Conservation (phyloP, 2,329 filamentous ascomycete species). For the Cytospora piceae region DNA sequence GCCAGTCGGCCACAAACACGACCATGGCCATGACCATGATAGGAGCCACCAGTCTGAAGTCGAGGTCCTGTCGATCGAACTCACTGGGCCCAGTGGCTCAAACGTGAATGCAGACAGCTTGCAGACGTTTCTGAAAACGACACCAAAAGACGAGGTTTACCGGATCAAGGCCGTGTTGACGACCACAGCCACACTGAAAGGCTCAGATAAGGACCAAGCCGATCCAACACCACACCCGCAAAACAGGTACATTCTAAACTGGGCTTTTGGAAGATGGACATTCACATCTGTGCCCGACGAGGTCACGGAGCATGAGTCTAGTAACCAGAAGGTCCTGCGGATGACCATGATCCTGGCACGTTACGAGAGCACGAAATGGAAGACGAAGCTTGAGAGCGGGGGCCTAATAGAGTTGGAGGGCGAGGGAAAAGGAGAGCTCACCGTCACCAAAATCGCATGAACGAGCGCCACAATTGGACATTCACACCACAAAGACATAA, state of each 20-base stretch:
- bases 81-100: constrained; percentile 51
- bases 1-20: constrained; percentile 45
- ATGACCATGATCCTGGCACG: constrained; percentile 78
- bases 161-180: constrained; percentile 79
- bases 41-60: constrained; percentile 81
- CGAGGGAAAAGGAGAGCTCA: constrained; percentile 49
- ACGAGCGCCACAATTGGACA: background rate
- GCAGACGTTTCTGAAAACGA: constrained; percentile 66
- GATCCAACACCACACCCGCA: constrained; percentile 37
- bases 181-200: constrained; percentile 49
- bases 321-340: constrained; percentile 60
- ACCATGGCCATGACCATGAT: constrained; percentile 46
- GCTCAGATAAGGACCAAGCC: constrained; percentile 55
- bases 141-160: constrained; percentile 93
- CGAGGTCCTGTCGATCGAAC: constrained; percentile 83
- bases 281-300: constrained; percentile 65
- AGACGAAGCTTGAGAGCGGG: constrained; percentile 68
- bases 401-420: constrained; percentile 57
- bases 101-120: constrained; percentile 64
- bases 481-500: background rate
- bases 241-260: constrained; percentile 86
- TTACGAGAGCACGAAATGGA: constrained; percentile 77
- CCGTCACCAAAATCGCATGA: constrained; percentile 55
- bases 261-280: constrained; percentile 96
- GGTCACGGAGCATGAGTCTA: constrained; percentile 57